Conservation (phyloP, 257 asterid genomes). For the Plantago elongata region DNA sequence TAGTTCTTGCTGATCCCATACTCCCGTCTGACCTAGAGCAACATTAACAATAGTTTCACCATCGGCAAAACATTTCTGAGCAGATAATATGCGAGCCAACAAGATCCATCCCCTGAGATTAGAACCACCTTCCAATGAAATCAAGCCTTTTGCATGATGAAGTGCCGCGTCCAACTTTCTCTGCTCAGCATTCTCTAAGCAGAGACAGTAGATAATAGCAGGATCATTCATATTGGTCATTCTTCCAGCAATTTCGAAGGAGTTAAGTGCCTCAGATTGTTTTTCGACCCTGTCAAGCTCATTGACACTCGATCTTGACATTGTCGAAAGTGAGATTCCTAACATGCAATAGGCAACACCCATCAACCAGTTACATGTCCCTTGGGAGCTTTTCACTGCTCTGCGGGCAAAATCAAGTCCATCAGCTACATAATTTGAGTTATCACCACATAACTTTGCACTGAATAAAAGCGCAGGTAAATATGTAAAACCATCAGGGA, state of each 20-base stretch:
- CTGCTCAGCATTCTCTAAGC: conserved; percentile 80
- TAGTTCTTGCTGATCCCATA: conserved; percentile 81
- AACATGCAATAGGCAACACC: conserved; percentile 60
- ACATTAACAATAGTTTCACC: conserved; percentile 59
- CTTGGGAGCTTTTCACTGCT: conserved; percentile 53
- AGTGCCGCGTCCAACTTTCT: conserved; percentile 84
- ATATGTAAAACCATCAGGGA: conserved; percentile 29
- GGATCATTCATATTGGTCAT: conserved; percentile 53
- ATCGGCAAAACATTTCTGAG: conserved; percentile 55
- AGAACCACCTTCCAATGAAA: conserved; percentile 69
- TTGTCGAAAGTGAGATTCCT: conserved; percentile 64
- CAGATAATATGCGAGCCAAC: conserved; percentile 74
- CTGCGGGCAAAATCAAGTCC: conserved; percentile 58
- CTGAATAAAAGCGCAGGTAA: conserved; percentile 53
- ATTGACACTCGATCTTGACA: conserved; percentile 32
- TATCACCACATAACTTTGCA: conserved; percentile 60
- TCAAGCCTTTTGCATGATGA: conserved; percentile 45
- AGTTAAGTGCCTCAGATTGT: conserved; percentile 57
- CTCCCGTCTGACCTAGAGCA: conserved; percentile 72
- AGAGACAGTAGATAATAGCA: conserved; percentile 48
- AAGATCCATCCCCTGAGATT: conserved; percentile 62
- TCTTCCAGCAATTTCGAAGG: conserved; percentile 63
- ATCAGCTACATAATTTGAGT: conserved; percentile 40
- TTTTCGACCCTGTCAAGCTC: conserved; percentile 46
- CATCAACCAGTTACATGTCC: conserved; percentile 44